Percentiles rank a stretch among this genome's conserved stretches.
Evolutionary conservation across 805 yeast genomes (phyloP).

Genomic region (Teunomyces atbi): DNA sequence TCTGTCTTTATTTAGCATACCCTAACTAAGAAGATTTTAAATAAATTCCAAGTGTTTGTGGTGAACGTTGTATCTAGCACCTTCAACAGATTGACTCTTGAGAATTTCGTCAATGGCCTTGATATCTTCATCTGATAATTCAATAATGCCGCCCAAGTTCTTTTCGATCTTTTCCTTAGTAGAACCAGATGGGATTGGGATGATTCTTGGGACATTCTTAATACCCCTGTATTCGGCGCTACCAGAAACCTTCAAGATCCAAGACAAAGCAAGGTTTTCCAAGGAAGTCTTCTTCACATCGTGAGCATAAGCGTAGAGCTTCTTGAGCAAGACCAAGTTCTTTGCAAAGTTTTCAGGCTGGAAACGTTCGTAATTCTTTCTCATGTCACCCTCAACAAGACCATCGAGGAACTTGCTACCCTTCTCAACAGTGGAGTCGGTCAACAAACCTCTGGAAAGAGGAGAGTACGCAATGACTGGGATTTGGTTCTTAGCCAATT

Average conservation of each 20-base stretch:
- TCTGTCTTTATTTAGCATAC: no score
- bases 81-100: conserved; percentile 45
- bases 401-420: conserved; percentile 34
- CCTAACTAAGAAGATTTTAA: not conserved
- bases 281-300: conserved; percentile 50
- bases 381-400: conserved; percentile 56
- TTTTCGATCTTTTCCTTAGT: conserved; percentile 57
- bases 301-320: conserved; percentile 50
- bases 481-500: conserved; percentile 55
- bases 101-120: conserved; percentile 49
- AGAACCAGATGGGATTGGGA: conserved; percentile 83
- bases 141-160: conserved; percentile 48
- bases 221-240: conserved; percentile 45
- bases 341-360: conserved; percentile 51
- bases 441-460: conserved; percentile 72
- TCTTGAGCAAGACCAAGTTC: conserved; percentile 50
- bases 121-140: conserved; percentile 57
- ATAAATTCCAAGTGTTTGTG: conserved; percentile 5
- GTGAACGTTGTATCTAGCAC: conserved; percentile 51
- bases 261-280: conserved; percentile 47
- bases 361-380: conserved; percentile 55
- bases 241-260: conserved; percentile 65
- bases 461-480: conserved; percentile 84
- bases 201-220: conserved; percentile 47
- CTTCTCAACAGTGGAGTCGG: conserved; percentile 53